These are phyloP conservation scores for Trichoderma sp. DNA, from an alignment of 2,329 filamentous ascomycete species.

Conservation along the genomic window DNA sequence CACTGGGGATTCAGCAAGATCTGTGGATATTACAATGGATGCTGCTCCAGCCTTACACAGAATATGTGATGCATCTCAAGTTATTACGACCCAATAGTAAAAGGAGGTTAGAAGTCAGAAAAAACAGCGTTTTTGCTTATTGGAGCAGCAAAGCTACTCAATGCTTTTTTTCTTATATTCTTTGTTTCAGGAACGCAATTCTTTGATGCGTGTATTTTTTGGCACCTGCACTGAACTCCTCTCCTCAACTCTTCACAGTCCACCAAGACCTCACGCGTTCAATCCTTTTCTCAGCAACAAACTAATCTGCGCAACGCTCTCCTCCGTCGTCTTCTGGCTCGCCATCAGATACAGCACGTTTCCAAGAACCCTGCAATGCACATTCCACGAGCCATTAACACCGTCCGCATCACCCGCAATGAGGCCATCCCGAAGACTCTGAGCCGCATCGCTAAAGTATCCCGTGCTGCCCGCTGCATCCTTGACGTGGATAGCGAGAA, in stretches of 20 bases:
- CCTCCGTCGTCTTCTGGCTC: conserved; percentile 45
- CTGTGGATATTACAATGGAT: background rate
- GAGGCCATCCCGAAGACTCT: conserved; percentile 44
- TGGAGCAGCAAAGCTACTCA: background rate
- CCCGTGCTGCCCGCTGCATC: conserved; percentile 44
- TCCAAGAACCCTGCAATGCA: conserved; percentile 57
- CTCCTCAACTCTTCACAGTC: background rate
- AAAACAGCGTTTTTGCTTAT: background rate
- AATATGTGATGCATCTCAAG: background rate
- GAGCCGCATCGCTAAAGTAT: conserved; percentile 50
- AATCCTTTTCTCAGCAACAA: conserved; percentile 19
- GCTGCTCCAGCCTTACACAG: background rate
- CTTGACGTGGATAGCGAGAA: conserved; percentile 64
- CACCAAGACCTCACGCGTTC: background rate
- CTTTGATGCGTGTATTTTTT: background rate
- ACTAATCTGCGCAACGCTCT: conserved; percentile 33
- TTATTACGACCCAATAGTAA: background rate
- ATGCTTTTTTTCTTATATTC: no score
- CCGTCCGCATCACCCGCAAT: conserved; percentile 26
- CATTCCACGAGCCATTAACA: conserved; percentile 44
- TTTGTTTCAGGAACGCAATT: background rate
- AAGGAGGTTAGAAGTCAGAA: background rate
- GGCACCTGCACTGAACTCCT: background rate
- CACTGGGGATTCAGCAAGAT: background rate
- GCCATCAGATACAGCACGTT: conserved; percentile 63